Evolutionary conservation across 2,329 filamentous ascomycete species (phyloP).

Genomic region (Parafenestella ontariensis): DNA sequence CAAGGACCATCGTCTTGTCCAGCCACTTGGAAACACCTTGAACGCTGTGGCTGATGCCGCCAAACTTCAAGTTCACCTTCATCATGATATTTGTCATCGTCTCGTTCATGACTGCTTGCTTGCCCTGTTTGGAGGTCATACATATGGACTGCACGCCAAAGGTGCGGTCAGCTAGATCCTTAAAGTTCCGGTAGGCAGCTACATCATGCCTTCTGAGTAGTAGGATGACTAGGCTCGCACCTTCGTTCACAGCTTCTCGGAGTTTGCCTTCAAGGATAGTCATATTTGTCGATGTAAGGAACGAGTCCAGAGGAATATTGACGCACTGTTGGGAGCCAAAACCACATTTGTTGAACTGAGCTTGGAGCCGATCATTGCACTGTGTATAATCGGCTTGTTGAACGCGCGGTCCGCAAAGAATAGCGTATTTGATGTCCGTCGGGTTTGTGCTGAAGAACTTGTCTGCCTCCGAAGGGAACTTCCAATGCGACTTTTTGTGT

Average conservation of each 20-base stretch:
- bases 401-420: no score
- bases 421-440: no score
- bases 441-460: no score
- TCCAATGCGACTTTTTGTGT: no score
- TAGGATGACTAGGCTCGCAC: slow-evolving; percentile 9
- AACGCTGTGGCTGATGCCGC: slow-evolving; percentile 27
- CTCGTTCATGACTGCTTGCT: slow-evolving; percentile 2
- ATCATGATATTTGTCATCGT: slow-evolving; percentile 29
- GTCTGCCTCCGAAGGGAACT: no score
- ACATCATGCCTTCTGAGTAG: slow-evolving; percentile 3
- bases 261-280: no score
- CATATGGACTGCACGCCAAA: slow-evolving; percentile 25
- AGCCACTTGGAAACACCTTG: not conserved
- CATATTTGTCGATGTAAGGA: not conserved
- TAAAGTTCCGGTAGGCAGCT: slow-evolving; percentile 14
- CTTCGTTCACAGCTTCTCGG: no score
- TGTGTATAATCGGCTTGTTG: no score
- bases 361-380: no score
- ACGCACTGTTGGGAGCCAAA: no score
- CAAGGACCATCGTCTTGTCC: not conserved
- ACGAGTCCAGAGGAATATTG: no score
- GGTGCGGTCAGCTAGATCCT: slow-evolving; percentile 17
- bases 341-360: no score
- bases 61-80: slow-evolving; percentile 40
- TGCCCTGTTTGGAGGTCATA: not conserved